Evolutionary conservation across 2,329 filamentous ascomycete species (phyloP).

Genomic region (Apiospora phragmitis): DNA sequence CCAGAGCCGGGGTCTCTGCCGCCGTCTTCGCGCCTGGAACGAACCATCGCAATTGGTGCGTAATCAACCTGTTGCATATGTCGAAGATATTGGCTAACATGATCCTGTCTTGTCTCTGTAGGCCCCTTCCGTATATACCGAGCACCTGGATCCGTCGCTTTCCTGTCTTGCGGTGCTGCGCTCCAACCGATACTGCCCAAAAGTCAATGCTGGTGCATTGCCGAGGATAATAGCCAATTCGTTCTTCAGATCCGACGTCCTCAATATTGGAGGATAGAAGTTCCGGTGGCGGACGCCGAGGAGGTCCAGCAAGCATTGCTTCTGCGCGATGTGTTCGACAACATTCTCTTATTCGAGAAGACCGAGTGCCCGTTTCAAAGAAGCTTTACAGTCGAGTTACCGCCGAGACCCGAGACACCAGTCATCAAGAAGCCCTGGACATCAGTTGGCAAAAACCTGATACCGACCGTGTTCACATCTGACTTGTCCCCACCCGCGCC

Average conservation of each 20-base stretch:
- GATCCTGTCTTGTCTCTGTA: constrained; percentile 24
- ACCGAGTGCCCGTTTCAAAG: constrained; percentile 84
- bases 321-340: constrained; percentile 68
- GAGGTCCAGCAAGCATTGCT: constrained; percentile 65
- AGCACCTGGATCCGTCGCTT: constrained; percentile 82
- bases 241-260: constrained; percentile 83
- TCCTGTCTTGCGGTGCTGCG: constrained; percentile 80
- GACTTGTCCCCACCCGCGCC: constrained; percentile 24
- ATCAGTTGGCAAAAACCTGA: constrained; percentile 47
- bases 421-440: constrained; percentile 70
- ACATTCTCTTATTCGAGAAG: constrained; percentile 81
- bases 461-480: constrained; percentile 37
- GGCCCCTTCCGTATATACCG: constrained; percentile 82
- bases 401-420: constrained; percentile 65
- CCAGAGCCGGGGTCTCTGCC: constrained; percentile 31
- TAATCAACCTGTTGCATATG: not conserved
- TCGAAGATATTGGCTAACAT: not conserved
- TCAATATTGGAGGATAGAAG: constrained; percentile 87
- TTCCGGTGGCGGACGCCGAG: constrained; percentile 65
- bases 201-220: constrained; percentile 92
- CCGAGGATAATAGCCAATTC: constrained; percentile 76
- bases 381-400: constrained; percentile 72
- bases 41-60: constrained; percentile 75
- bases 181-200: constrained; percentile 85
- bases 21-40: constrained; percentile 33